A percentile compares a stretch with the other conserved stretches of the same genome.
These are phyloP conservation scores for Diaporthe amygdali DNA, from an alignment of 2,329 filamentous ascomycete species.

Conservation along the genomic window DNA sequence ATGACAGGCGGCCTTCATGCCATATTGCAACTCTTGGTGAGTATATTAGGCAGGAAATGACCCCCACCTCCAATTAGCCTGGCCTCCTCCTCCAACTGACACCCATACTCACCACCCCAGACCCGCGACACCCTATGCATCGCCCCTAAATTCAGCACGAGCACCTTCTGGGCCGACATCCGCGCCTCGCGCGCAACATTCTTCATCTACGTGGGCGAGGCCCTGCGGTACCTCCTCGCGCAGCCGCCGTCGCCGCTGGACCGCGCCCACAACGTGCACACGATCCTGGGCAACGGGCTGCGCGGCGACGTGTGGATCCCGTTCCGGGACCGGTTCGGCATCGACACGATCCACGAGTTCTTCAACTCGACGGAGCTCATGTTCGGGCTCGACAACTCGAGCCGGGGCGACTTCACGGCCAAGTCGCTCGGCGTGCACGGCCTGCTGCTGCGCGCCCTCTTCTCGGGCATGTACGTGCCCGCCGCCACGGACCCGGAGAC, in stretches of 20 bases:
- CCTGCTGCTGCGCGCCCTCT: slow-evolving; percentile 56
- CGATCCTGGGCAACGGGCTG: slow-evolving; percentile 71
- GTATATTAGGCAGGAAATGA: slow-evolving; percentile 29
- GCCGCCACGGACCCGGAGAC: slow-evolving; percentile 73
- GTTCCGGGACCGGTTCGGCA: slow-evolving; percentile 68
- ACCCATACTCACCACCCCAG: slow-evolving; percentile 26
- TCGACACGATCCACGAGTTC: slow-evolving; percentile 71
- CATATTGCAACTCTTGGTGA: slow-evolving; percentile 58
- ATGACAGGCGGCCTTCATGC: slow-evolving; percentile 71
- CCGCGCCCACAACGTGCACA: slow-evolving; percentile 60
- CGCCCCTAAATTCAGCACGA: slow-evolving; percentile 70
- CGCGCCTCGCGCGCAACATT: slow-evolving; percentile 70
- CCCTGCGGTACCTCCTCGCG: slow-evolving; percentile 74
- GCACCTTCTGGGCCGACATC: slow-evolving; percentile 75
- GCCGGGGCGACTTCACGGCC: slow-evolving; percentile 65
- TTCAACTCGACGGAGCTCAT: slow-evolving; percentile 80
- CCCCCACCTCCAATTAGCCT: slow-evolving; percentile 33
- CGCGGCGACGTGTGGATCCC: slow-evolving; percentile 71
- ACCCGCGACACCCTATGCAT: slow-evolving; percentile 62
- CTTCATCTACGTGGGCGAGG: slow-evolving; percentile 82
- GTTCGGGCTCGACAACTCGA: slow-evolving; percentile 64
- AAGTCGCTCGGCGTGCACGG: slow-evolving; percentile 76
- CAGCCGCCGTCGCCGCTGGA: slow-evolving; percentile 68
- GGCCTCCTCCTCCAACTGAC: neutral
- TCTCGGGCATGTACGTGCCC: slow-evolving; percentile 64